These are phyloP conservation scores for Cicer arietinum DNA, from an alignment of 306 rosid genomes.

Conservation along the genomic window DNA sequence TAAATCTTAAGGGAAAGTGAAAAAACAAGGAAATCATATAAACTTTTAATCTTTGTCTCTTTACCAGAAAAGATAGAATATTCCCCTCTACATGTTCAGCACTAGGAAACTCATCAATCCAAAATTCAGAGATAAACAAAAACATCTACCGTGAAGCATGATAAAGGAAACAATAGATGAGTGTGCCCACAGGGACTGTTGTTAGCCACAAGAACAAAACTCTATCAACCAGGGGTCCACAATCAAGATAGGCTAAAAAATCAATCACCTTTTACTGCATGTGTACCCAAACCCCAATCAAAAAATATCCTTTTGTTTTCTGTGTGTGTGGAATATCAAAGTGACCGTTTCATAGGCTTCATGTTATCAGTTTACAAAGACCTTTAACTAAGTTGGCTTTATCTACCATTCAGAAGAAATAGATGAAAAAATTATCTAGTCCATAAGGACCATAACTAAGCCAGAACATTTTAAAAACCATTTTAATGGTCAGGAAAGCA, in stretches of 20 bases:
- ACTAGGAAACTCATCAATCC: not conserved
- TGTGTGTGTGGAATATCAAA: not conserved
- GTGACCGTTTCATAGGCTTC: slow-evolving; percentile 11
- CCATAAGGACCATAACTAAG: not conserved
- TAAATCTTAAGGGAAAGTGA: not conserved
- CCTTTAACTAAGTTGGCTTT: not conserved
- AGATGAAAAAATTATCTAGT: not conserved
- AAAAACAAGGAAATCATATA: slow-evolving; percentile 2
- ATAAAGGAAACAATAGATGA: not conserved
- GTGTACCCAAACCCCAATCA: slow-evolving; percentile 29
- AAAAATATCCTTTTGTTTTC: slow-evolving; percentile 17
- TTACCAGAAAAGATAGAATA: not conserved
- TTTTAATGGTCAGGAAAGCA: slow-evolving; percentile 1
- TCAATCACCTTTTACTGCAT: slow-evolving; percentile 21
- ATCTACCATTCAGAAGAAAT: not conserved
- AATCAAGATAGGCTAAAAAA: slow-evolving; percentile 11
- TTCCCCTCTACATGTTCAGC: not conserved
- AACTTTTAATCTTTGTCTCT: slow-evolving; percentile 3
- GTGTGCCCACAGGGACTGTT: not conserved
- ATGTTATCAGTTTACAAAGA: not conserved
- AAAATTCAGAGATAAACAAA: not conserved
- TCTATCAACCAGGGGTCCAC: slow-evolving; percentile 22
- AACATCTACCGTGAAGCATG: not conserved
- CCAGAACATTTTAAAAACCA: slow-evolving; percentile 11
- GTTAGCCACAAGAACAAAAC: not conserved